A percentile compares a stretch with the other conserved stretches of the same genome.
These are phyloP conservation scores for Neoarthrinium moseri DNA, from an alignment of 2,329 filamentous ascomycete genomes.

Conservation along the genomic window DNA sequence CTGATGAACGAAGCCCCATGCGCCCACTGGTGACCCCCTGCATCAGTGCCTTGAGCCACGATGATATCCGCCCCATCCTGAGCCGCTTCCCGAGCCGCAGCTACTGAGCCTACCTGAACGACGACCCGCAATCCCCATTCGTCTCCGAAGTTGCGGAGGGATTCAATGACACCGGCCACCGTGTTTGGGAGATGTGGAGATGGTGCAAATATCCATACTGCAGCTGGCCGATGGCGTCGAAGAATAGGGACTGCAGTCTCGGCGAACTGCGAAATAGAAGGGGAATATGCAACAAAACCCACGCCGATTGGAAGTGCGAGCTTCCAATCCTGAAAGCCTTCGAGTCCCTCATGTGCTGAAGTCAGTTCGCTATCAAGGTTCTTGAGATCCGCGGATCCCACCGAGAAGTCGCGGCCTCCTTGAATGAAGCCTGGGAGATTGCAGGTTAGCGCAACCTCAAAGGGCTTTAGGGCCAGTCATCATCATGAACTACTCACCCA, in stretches of 20 bases:
- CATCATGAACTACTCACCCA: too few relatives aligned
- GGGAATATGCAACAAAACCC: conserved; percentile 60
- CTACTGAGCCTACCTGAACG: conserved; percentile 50
- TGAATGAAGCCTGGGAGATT: conserved; percentile 28
- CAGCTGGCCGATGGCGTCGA: conserved; percentile 50
- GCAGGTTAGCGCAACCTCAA: too few relatives aligned
- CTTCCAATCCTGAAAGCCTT: too few relatives aligned
- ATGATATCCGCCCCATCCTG: conserved; percentile 41
- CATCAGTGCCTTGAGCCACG: conserved; percentile 52
- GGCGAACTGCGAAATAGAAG: conserved; percentile 36
- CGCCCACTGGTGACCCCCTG: conserved; percentile 50
- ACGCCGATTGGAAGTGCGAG: conserved; percentile 53
- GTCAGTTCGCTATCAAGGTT: conserved; percentile 30
- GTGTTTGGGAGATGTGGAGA: conserved; percentile 28
- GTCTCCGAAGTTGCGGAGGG: neutral
- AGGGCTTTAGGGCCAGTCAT: too few relatives aligned
- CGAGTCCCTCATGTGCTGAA: conserved; percentile 22
- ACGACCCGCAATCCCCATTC: conserved; percentile 40
- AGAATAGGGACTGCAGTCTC: conserved; percentile 50
- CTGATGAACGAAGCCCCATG: conserved; percentile 43
- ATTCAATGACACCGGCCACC: conserved; percentile 15
- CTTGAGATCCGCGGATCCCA: conserved; percentile 23
- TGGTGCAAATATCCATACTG: conserved; percentile 68
- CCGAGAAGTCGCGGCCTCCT: conserved; percentile 30
- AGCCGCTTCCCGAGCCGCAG: conserved; percentile 39